These are phyloP conservation scores for Geranium rotundifolium DNA, from an alignment of 345 rosid genomes.

Conservation along the genomic window DNA sequence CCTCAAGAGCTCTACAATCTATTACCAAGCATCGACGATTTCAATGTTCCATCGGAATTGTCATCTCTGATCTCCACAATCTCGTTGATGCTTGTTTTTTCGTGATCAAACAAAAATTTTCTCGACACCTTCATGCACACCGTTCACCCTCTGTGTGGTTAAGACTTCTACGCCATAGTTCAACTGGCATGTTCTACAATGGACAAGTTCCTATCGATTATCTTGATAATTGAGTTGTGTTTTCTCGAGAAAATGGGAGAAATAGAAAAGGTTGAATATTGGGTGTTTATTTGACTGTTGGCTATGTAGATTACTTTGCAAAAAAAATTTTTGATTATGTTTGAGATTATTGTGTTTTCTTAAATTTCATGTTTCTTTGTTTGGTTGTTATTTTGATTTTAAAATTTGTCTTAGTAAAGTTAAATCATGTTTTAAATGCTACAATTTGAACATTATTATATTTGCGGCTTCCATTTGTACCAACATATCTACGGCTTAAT, in stretches of 20 bases:
- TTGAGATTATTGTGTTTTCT: neutral
- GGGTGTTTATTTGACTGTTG: no score
- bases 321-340: neutral
- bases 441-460: conserved; percentile 38
- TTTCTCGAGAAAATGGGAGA: neutral
- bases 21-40: conserved; percentile 10
- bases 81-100: conserved; percentile 31
- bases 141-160: conserved; percentile 77
- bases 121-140: conserved; percentile 90
- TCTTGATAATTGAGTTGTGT: conserved; percentile 31
- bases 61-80: neutral
- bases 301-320: no score
- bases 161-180: conserved; percentile 68
- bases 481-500: conserved; percentile 74
- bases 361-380: neutral
- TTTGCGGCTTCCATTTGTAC: conserved; percentile 69
- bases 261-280: neutral
- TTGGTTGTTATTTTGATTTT: neutral
- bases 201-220: conserved; percentile 89
- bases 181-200: conserved; percentile 86
- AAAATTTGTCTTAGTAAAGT: no score
- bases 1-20: conserved; percentile 13
- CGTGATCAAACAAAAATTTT: conserved; percentile 58
- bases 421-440: neutral
- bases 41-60: conserved; percentile 3